These are phyloP conservation scores for Talaromyces pinophilus DNA, from an alignment of 2,329 filamentous ascomycete species.

Conservation along the genomic window DNA sequence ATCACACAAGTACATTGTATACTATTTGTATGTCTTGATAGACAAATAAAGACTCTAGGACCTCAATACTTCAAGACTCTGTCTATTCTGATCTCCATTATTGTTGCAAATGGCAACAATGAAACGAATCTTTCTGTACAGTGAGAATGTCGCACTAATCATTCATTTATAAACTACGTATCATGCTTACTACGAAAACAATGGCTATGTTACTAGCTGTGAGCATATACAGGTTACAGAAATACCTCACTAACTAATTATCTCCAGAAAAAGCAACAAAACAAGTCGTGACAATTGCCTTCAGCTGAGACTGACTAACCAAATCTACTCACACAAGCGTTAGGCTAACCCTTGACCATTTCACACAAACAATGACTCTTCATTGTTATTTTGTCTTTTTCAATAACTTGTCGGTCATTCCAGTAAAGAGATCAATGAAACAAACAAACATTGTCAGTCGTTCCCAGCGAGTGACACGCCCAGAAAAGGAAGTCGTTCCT, in stretches of 20 bases:
- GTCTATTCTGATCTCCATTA: neutral
- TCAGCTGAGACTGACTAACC: neutral
- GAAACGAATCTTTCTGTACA: neutral
- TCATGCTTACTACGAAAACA: too few relatives aligned
- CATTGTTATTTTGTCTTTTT: neutral
- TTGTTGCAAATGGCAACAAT: neutral
- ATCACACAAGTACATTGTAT: constrained; percentile 5
- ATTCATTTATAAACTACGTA: neutral
- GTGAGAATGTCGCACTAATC: neutral
- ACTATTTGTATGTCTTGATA: neutral
- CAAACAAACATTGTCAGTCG: neutral
- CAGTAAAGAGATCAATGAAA: neutral
- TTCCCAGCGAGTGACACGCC: neutral
- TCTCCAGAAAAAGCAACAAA: neutral
- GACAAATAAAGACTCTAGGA: neutral
- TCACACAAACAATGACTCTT: neutral
- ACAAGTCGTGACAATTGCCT: neutral
- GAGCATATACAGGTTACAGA: neutral
- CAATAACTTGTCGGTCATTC: neutral
- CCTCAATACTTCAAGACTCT: neutral
- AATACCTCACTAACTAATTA: neutral
- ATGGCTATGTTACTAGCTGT: neutral
- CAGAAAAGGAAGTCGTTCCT: neutral
- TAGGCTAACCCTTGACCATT: neutral
- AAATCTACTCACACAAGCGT: neutral